These are phyloP conservation scores for Debaryomyces prosopidis DNA, from an alignment of 805 yeast genomes.

Conservation along the genomic window DNA sequence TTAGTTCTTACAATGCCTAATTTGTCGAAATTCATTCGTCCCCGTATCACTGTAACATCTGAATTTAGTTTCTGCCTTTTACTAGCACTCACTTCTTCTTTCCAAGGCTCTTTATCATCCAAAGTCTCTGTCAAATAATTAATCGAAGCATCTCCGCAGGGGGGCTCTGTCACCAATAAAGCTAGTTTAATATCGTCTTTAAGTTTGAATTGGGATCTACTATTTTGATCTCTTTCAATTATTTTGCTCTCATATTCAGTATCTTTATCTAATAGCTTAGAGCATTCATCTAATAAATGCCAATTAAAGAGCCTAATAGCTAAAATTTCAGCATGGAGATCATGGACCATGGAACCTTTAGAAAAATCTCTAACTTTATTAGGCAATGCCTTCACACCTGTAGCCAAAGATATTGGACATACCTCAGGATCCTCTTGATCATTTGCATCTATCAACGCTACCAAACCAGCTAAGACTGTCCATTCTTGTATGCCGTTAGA, in stretches of 20 bases:
- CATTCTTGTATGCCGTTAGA: constrained; percentile 74
- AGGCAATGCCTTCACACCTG: constrained; percentile 85
- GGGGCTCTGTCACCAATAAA: constrained; percentile 70
- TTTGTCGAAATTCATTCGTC: constrained; percentile 56
- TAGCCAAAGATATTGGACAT: constrained; percentile 53
- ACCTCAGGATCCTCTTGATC: constrained; percentile 13
- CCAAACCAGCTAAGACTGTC: constrained; percentile 81
- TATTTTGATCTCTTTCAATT: constrained; percentile 11
- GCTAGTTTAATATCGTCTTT: constrained; percentile 47
- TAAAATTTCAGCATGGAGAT: constrained; percentile 86
- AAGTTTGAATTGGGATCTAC: constrained; percentile 23
- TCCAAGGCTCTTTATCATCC: constrained; percentile 21
- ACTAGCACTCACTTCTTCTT: constrained; percentile 1
- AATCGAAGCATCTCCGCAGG: constrained; percentile 92
- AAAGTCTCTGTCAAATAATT: constrained; percentile 21
- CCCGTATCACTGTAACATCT: constrained; percentile 40
- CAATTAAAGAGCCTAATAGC: constrained; percentile 70
- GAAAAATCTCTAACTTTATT: constrained; percentile 44
- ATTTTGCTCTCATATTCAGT: constrained; percentile 9
- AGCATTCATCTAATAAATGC: constrained; percentile 51
- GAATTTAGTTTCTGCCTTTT: constrained; percentile 13
- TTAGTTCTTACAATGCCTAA: constrained; percentile 81
- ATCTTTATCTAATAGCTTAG: constrained; percentile 12
- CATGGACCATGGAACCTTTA: constrained; percentile 72
- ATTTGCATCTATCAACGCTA: constrained; percentile 31